Evolutionary conservation across 768 basidiomycete species (phyloP).

Genomic region (Auriscalpium vulgare): DNA sequence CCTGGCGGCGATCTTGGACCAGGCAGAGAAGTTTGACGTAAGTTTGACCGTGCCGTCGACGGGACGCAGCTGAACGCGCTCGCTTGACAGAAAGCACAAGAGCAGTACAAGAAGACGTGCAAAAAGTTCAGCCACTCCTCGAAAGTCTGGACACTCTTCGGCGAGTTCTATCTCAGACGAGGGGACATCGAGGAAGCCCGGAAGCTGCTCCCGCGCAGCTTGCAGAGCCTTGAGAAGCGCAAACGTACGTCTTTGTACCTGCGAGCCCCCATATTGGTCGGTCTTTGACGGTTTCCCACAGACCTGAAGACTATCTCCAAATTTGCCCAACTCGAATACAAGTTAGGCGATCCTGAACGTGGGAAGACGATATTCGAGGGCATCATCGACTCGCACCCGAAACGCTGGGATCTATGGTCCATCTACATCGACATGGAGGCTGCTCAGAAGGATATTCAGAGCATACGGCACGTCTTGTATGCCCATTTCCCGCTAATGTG

Average conservation of each 20-base stretch:
- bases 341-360: slow-evolving; percentile 86
- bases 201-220: slow-evolving; percentile 74
- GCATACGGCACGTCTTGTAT: slow-evolving; percentile 46
- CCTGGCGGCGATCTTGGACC: slow-evolving; percentile 76
- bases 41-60: slow-evolving; percentile 7
- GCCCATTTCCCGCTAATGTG: not conserved
- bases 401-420: slow-evolving; percentile 92
- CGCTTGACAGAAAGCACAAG: slow-evolving; percentile 73
- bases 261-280: slow-evolving; percentile 1
- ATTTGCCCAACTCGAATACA: slow-evolving; percentile 94
- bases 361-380: slow-evolving; percentile 96
- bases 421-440: slow-evolving; percentile 97
- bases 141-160: slow-evolving; percentile 89
- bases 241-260: slow-evolving; percentile 60
- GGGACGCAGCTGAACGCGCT: not conserved
- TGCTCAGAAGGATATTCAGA: slow-evolving; percentile 69
- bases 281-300: slow-evolving; percentile 23
- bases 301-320: slow-evolving; percentile 94
- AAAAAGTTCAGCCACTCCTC: slow-evolving; percentile 95
- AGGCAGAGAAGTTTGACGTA: slow-evolving; percentile 78
- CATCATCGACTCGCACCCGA: slow-evolving; percentile 91
- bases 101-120: slow-evolving; percentile 77
- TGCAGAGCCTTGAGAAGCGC: slow-evolving; percentile 87
- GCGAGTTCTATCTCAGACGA: slow-evolving; percentile 70
- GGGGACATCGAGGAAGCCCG: slow-evolving; percentile 75